Evolutionary conservation across 1,284 basidiomycete genomes (phyloP).

Genomic region (Rhodotorula sp.): DNA sequence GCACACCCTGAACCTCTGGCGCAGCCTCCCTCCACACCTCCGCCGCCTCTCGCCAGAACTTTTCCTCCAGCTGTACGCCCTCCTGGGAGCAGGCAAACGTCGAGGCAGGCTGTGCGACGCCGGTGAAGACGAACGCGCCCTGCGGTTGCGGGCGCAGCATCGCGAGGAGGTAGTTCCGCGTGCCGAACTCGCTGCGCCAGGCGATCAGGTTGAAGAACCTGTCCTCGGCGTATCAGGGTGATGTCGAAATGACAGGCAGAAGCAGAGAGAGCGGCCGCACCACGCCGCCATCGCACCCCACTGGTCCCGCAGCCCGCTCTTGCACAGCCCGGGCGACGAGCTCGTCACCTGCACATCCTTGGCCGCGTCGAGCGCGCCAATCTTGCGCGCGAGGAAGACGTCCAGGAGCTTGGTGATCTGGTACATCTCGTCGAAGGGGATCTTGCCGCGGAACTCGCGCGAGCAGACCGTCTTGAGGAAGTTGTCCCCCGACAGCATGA

Average conservation of each 20-base stretch:
- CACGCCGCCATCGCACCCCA: neutral
- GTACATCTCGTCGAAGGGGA: slow-evolving; percentile 23
- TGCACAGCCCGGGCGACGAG: slow-evolving; percentile 44
- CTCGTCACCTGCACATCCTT: slow-evolving; percentile 35
- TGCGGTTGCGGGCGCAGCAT: neutral
- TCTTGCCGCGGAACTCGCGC: slow-evolving; percentile 8
- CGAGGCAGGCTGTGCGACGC: neutral
- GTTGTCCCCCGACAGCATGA: neutral
- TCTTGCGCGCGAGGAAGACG: slow-evolving; percentile 32
- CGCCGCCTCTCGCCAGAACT: slow-evolving; percentile 29
- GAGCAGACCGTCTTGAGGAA: neutral
- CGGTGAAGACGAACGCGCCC: neutral
- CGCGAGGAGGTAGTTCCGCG: slow-evolving; percentile 23
- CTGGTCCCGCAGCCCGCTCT: slow-evolving; percentile 24
- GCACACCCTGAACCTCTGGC: neutral
- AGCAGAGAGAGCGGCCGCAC: neutral
- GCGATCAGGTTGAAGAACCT: neutral
- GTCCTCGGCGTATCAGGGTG: too few species aligned
- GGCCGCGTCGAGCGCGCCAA: slow-evolving; percentile 21
- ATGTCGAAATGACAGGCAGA: neutral
- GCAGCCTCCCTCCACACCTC: slow-evolving; percentile 21
- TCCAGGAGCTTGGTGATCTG: slow-evolving; percentile 37
- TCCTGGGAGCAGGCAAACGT: slow-evolving; percentile 6
- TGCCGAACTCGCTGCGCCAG: slow-evolving; percentile 5
- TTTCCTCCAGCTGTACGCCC: slow-evolving; percentile 14